phyloP scores from a whole-genome alignment of 1,139 yeast genomes.

The Geotrichum histeridarum region DNA sequence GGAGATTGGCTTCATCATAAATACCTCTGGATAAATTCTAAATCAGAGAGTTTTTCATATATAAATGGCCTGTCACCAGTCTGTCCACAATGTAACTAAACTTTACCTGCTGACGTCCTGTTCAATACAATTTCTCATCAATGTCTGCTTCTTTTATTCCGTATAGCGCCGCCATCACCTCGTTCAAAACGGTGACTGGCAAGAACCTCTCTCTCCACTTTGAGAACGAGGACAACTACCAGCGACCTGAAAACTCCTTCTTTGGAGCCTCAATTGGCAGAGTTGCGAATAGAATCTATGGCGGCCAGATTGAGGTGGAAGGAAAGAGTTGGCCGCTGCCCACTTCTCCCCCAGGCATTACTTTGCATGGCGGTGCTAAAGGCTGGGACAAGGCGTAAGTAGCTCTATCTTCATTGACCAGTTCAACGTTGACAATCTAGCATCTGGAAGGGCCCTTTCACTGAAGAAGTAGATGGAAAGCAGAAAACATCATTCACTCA shows the following conservation, averaged over 20 bases:
- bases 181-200: conserved; percentile 30
- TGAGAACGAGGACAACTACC: conserved; percentile 28
- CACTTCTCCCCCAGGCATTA: conserved; percentile 35
- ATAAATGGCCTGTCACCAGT: no score
- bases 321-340: conserved; percentile 43
- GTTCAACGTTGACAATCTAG: background rate
- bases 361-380: conserved; percentile 50
- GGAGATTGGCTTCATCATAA: no score
- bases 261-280: conserved; percentile 56
- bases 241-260: conserved; percentile 42
- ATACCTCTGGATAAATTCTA: no score
- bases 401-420: conserved; percentile 25
- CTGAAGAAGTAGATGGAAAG: conserved; percentile 41
- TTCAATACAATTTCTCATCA: background rate
- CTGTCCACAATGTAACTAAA: no score
- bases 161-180: conserved; percentile 26
- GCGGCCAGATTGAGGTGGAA: conserved; percentile 43
- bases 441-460: conserved; percentile 33
- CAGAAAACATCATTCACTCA: conserved; percentile 31
- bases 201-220: conserved; percentile 28
- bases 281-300: conserved; percentile 55
- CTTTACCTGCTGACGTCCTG: no score
- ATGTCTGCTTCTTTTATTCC: conserved; percentile 6
- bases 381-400: conserved; percentile 48
- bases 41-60: no score